Evolutionary conservation across 768 basidiomycete species (phyloP).

Genomic region (Hygrocybe punicea): DNA sequence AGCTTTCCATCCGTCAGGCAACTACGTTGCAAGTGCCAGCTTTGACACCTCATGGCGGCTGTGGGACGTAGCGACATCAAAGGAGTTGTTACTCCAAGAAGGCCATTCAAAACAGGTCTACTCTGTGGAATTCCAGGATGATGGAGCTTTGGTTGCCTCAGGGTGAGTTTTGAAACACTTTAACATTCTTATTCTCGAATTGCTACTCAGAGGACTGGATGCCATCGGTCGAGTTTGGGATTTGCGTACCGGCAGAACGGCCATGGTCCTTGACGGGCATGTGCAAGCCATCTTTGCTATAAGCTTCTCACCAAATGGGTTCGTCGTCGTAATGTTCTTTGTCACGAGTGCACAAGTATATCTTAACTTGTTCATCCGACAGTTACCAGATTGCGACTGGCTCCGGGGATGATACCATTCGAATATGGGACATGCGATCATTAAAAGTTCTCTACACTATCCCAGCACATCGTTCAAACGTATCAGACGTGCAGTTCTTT

Average conservation of each 20-base stretch:
- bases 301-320: slow-evolving; percentile 96
- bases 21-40: slow-evolving; percentile 90
- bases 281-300: slow-evolving; percentile 88
- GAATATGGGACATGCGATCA: slow-evolving; percentile 97
- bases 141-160: slow-evolving; percentile 88
- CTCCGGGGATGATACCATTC: slow-evolving; percentile 94
- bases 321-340: not conserved
- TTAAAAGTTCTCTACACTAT: slow-evolving; percentile 93
- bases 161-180: slow-evolving; percentile 56
- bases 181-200: not conserved
- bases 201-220: slow-evolving; percentile 75
- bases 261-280: slow-evolving; percentile 97
- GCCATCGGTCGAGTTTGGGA: slow-evolving; percentile 99
- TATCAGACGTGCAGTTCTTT: slow-evolving; percentile 96
- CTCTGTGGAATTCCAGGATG: slow-evolving; percentile 91
- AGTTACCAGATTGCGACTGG: slow-evolving; percentile 98
- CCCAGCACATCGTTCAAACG: slow-evolving; percentile 91
- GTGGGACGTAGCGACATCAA: slow-evolving; percentile 85
- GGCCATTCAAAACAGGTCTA: slow-evolving; percentile 98
- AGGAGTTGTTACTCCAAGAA: slow-evolving; percentile 87
- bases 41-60: slow-evolving; percentile 97
- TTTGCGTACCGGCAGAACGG: slow-evolving; percentile 87
- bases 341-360: too few relatives aligned
- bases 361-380: slow-evolving; percentile 12
- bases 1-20: slow-evolving; percentile 93